These are phyloP conservation scores for Ascochyta koolunga DNA, from an alignment of 2,329 filamentous ascomycete species.

Conservation along the genomic window DNA sequence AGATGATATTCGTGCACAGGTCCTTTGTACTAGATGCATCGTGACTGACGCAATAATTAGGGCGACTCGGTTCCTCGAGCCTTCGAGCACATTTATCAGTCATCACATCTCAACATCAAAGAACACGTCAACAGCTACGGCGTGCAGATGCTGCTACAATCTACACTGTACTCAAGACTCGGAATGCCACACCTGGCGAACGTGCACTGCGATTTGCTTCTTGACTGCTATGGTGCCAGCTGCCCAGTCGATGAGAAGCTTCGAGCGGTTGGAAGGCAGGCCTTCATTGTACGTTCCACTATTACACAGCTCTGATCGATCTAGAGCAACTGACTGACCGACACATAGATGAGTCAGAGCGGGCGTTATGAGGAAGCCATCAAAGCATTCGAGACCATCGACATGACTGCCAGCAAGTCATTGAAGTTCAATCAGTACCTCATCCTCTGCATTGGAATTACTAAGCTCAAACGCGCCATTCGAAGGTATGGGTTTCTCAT, in stretches of 20 bases:
- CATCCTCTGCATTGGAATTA: constrained; percentile 68
- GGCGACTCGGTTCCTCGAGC: constrained; percentile 65
- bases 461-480: constrained; percentile 69
- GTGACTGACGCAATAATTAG: constrained; percentile 39
- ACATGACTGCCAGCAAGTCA: constrained; percentile 68
- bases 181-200: constrained; percentile 65
- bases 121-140: constrained; percentile 78
- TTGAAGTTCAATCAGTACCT: constrained; percentile 80
- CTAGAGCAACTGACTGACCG: neutral
- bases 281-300: constrained; percentile 58
- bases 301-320: no score
- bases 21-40: neutral
- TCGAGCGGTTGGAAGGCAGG: constrained; percentile 73
- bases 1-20: no score
- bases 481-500: constrained; percentile 50
- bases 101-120: constrained; percentile 80
- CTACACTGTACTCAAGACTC: constrained; percentile 76
- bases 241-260: constrained; percentile 78
- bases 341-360: constrained; percentile 59
- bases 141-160: constrained; percentile 73
- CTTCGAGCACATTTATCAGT: constrained; percentile 80
- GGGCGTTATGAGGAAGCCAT: constrained; percentile 76
- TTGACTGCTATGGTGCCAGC: constrained; percentile 71
- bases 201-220: constrained; percentile 73
- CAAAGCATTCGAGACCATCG: constrained; percentile 63